These are phyloP conservation scores for Lasiodiplodia gonubiensis DNA, from an alignment of 2,329 filamentous ascomycete genomes.

Conservation along the genomic window DNA sequence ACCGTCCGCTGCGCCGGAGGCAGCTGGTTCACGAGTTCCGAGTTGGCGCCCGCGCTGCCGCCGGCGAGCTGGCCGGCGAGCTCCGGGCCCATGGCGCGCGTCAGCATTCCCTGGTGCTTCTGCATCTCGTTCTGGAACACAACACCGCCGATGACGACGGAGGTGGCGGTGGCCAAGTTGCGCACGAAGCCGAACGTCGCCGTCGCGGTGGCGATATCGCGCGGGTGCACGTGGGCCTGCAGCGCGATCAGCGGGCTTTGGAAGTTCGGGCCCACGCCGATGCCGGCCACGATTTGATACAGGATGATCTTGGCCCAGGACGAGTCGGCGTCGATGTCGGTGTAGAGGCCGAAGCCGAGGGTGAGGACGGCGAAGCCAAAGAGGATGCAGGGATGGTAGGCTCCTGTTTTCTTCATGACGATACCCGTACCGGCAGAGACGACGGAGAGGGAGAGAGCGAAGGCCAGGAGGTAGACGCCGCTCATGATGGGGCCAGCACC, in stretches of 20 bases:
- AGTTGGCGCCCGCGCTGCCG: slow-evolving; percentile 65
- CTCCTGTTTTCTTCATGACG: slow-evolving; percentile 54
- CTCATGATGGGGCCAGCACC: slow-evolving; percentile 71
- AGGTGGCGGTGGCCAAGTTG: slow-evolving; percentile 70
- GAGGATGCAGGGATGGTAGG: slow-evolving; percentile 50
- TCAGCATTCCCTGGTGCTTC: slow-evolving; percentile 57
- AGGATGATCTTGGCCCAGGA: slow-evolving; percentile 49
- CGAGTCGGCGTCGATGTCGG: slow-evolving; percentile 41
- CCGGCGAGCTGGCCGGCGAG: slow-evolving; percentile 62
- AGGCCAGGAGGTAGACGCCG: slow-evolving; percentile 76
- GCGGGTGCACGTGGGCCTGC: slow-evolving; percentile 65
- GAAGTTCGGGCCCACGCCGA: slow-evolving; percentile 68
- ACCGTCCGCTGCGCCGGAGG: slow-evolving; percentile 52
- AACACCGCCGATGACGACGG: slow-evolving; percentile 76
- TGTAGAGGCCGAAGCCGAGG: slow-evolving; percentile 47
- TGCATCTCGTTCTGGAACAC: slow-evolving; percentile 79
- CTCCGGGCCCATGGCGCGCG: slow-evolving; percentile 56
- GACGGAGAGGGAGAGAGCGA: slow-evolving; percentile 70
- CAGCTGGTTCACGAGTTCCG: slow-evolving; percentile 62
- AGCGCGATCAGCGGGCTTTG: slow-evolving; percentile 72
- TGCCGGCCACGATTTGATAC: slow-evolving; percentile 47
- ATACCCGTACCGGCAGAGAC: slow-evolving; percentile 64
- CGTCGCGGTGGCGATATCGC: slow-evolving; percentile 72
- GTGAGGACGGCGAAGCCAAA: slow-evolving; percentile 46
- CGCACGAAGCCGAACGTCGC: slow-evolving; percentile 71